These are phyloP conservation scores for Marasmius tenuissimus DNA, from an alignment of 1,284 basidiomycete species.

Conservation along the genomic window DNA sequence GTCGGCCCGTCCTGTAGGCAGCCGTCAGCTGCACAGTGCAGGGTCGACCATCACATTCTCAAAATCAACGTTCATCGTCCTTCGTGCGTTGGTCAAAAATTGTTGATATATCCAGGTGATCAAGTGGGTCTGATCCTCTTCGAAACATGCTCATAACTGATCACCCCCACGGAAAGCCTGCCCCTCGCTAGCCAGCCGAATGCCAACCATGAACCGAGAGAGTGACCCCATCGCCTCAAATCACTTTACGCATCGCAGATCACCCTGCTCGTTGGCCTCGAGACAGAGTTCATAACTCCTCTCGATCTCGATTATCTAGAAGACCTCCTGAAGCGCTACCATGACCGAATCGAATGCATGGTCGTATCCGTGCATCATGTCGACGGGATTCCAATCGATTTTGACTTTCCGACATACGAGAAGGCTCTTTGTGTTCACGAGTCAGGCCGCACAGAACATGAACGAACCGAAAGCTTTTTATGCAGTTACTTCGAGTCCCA, in stretches of 20 bases:
- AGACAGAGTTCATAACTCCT: slow-evolving; percentile 87
- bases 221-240: slow-evolving; percentile 57
- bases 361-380: slow-evolving; percentile 96
- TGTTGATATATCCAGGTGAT: too few relatives aligned
- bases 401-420: slow-evolving; percentile 75
- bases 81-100: too few relatives aligned
- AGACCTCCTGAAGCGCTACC: slow-evolving; percentile 42
- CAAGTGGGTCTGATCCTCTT: too few relatives aligned
- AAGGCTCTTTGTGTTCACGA: slow-evolving; percentile 51
- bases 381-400: slow-evolving; percentile 88
- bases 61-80: too few relatives aligned
- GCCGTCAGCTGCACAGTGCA: too few relatives aligned
- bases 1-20: too few relatives aligned
- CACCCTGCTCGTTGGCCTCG: slow-evolving; percentile 84
- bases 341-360: slow-evolving; percentile 77
- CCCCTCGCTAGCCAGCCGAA: too few relatives aligned
- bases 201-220: too few relatives aligned
- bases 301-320: slow-evolving; percentile 65
- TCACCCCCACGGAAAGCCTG: too few relatives aligned
- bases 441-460: slow-evolving; percentile 19
- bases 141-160: too few relatives aligned
- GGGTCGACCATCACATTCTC: too few relatives aligned
- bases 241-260: slow-evolving; percentile 59
- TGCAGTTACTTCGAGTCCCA: slow-evolving; percentile 83
- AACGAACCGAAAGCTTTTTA: slow-evolving; percentile 50